Base-by-base conservation (phyloP, 129 eudicot genomes). In the Ambrosia artemisiifolia region DNA sequence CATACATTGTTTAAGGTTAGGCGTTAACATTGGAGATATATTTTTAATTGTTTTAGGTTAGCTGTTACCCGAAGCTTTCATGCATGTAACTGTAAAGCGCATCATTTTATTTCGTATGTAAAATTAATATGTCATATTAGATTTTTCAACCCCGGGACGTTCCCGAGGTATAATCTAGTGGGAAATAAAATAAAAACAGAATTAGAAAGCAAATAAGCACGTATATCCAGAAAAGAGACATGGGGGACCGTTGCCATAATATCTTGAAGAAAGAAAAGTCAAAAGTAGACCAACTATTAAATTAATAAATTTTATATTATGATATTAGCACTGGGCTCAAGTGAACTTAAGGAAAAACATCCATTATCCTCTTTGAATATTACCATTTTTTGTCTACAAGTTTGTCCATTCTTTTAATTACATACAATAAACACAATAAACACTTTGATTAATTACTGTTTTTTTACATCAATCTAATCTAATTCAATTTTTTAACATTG, bases 281-380 rank as follows among this genome's bases (percentile, higher is more conserved):
- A 60, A 60, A 60, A 60, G 65, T 60, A 60, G 65, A 30, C 19
- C 18, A 60, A 30, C 12, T 60, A 32, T 32, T 32, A 60, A 30
- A 32, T 30, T 28, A 28, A 24, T 30, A 60, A 30, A 30, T 60
- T 60, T 60, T 30, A 60, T 32, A 59, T 30, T 60, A 60, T 60
- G 30, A 11, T 60, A 60, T 32, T 60, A 60, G 65, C 65, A 60
- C 65, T 60, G 42, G 65, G 65, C 65, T 60, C 65, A 60, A 60
- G 42, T 32, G 33, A 7, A 59, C 18, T 59, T 59, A 59, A 56
- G 63, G 36, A 24, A 56, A 24, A 56, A 12, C 42, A 32, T 60
- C 19, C 65, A 59, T 59, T 59, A 59, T 6, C 18, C 40, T 13
- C 65, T 60, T 30, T 32, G 30, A 30, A 56, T 28, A 59, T 11